A percentile compares a stretch with the other conserved stretches of the same genome.
Conservation (phyloP, 768 basidiomycete species). For the Naematelia aurantialba region DNA sequence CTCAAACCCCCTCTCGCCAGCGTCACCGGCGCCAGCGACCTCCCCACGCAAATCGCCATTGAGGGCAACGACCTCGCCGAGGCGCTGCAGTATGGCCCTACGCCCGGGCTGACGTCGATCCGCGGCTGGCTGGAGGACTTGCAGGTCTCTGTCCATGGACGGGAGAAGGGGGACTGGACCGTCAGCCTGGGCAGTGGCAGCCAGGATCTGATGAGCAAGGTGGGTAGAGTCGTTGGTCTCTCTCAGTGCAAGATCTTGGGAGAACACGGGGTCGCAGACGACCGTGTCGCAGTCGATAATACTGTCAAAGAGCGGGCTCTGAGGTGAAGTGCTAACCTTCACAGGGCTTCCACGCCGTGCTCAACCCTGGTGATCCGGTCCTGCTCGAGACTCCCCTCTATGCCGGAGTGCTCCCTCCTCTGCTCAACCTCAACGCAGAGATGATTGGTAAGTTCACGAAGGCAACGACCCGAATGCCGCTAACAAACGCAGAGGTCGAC, state of each 20-base stretch:
- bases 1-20: slow-evolving; percentile 48
- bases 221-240: slow-evolving; percentile 42
- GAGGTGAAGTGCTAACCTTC: neutral
- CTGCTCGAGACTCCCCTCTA: slow-evolving; percentile 64
- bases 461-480: neutral
- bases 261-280: no score
- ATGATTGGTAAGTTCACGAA: slow-evolving; percentile 47
- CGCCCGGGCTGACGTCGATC: slow-evolving; percentile 65
- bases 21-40: slow-evolving; percentile 46
- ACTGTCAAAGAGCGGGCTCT: no score
- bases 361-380: slow-evolving; percentile 74
- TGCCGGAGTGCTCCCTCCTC: slow-evolving; percentile 50
- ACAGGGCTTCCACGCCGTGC: slow-evolving; percentile 66
- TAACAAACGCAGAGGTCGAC: slow-evolving; percentile 60
- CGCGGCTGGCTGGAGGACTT: slow-evolving; percentile 54
- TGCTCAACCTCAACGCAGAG: slow-evolving; percentile 36
- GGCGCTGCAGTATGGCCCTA: slow-evolving; percentile 74
- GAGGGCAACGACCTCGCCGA: slow-evolving; percentile 60
- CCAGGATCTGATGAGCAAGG: slow-evolving; percentile 87
- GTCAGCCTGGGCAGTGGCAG: slow-evolving; percentile 76
- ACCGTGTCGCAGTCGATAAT: no score
- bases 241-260: neutral
- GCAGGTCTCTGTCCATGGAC: slow-evolving; percentile 67
- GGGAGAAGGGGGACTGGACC: slow-evolving; percentile 63
- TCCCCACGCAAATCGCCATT: slow-evolving; percentile 54